Evolutionary conservation across 2,329 filamentous ascomycete species (phyloP).

Genomic region (Colletotrichum tabaci): DNA sequence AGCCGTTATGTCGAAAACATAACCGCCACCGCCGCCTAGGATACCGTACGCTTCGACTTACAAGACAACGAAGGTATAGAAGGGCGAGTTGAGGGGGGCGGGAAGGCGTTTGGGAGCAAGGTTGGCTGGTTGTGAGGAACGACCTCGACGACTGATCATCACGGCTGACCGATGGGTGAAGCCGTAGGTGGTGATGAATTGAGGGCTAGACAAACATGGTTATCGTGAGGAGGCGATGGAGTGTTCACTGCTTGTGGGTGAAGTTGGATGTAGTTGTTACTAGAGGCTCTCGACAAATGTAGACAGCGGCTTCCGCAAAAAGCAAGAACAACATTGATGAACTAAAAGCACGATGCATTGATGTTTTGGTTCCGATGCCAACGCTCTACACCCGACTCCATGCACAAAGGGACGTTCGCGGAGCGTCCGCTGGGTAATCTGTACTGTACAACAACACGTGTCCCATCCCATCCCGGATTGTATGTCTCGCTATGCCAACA

Average conservation of each 20-base stretch:
- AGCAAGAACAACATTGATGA: slow-evolving; percentile 7
- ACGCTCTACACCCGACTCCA: slow-evolving; percentile 39
- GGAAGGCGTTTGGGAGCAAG: no score
- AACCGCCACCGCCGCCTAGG: background rate
- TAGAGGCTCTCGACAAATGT: no score
- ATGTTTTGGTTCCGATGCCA: slow-evolving; percentile 20
- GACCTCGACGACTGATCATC: background rate
- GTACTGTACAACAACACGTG: slow-evolving; percentile 25
- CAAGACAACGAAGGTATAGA: no score
- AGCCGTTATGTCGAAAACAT: no score
- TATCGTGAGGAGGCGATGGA: background rate
- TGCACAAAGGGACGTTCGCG: slow-evolving; percentile 23
- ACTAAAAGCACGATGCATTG: slow-evolving; percentile 21
- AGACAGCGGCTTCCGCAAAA: background rate
- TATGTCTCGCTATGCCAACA: slow-evolving; percentile 19
- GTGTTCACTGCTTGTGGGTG: background rate
- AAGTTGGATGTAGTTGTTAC: background rate
- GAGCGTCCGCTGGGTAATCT: slow-evolving; percentile 34
- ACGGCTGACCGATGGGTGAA: no score
- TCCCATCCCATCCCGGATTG: background rate
- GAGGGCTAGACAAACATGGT: background rate
- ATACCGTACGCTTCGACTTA: no score
- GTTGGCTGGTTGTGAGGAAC: background rate
- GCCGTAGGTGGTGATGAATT: no score
- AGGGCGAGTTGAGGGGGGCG: no score